These are phyloP conservation scores for Umbelopsis sp. DNA, from an alignment of 192 early-diverging fungal genomes.

Conservation along the genomic window DNA sequence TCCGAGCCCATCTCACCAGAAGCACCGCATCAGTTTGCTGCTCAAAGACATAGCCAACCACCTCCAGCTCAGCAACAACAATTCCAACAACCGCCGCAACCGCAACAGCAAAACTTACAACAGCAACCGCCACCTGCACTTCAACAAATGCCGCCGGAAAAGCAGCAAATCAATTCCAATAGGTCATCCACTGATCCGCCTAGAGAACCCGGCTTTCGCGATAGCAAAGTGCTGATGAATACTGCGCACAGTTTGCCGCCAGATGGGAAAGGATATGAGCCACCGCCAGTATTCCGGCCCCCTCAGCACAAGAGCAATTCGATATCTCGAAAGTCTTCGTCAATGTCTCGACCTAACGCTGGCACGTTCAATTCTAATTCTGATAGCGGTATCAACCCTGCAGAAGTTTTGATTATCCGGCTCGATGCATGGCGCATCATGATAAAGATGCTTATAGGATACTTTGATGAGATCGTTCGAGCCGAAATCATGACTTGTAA, in stretches of 20 bases:
- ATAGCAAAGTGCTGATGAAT: too few relatives aligned
- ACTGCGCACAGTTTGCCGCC: not conserved
- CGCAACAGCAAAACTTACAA: not conserved
- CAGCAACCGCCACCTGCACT: not conserved
- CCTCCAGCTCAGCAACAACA: not conserved
- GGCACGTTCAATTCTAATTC: not conserved
- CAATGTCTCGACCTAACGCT: not conserved
- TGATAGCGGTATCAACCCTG: slow-evolving; percentile 30
- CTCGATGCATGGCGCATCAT: slow-evolving; percentile 42
- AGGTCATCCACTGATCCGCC: too few relatives aligned
- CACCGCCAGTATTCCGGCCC: slow-evolving; percentile 1
- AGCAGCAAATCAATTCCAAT: not conserved
- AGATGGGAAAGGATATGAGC: not conserved
- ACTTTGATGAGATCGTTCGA: slow-evolving; percentile 41
- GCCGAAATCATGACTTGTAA: slow-evolving; percentile 27
- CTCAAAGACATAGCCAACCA: too few relatives aligned
- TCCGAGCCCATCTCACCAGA: not conserved
- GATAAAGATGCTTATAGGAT: slow-evolving; percentile 42
- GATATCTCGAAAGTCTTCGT: slow-evolving; percentile 1
- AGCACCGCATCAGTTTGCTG: not conserved
- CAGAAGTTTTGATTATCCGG: slow-evolving; percentile 42
- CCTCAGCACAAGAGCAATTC: slow-evolving; percentile 2
- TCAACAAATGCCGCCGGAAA: not conserved
- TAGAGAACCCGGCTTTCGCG: too few relatives aligned
- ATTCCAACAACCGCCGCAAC: not conserved